Conservation (phyloP, 2,329 filamentous ascomycete species). For the Periconia macrospinosa region DNA sequence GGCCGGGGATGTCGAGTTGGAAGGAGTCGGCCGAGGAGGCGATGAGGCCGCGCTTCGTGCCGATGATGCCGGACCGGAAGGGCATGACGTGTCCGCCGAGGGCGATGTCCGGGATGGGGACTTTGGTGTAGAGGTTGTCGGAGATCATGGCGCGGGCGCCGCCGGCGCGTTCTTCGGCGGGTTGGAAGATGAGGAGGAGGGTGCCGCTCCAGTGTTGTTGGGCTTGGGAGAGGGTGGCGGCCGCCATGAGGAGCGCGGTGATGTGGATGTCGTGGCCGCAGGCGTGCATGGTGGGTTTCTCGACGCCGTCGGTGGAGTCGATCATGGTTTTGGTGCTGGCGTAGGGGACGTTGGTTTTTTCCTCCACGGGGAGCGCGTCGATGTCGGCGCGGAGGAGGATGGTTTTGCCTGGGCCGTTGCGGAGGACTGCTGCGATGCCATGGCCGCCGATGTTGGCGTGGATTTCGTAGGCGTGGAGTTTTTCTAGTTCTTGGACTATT, state of each 20-base stretch:
- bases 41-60: conserved; percentile 46
- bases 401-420: conserved; percentile 58
- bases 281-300: conserved; percentile 66
- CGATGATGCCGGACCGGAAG: conserved; percentile 43
- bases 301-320: conserved; percentile 48
- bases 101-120: conserved; percentile 59
- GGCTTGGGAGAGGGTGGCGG: conserved; percentile 52
- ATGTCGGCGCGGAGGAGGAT: conserved; percentile 65
- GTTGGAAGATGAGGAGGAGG: conserved; percentile 67
- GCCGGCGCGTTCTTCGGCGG: conserved; percentile 64
- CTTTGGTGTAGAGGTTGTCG: conserved; percentile 58
- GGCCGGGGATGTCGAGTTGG: conserved; percentile 60
- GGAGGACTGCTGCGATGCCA: conserved; percentile 59
- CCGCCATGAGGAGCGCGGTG: conserved; percentile 58
- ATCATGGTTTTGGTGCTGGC: conserved; percentile 46
- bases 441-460: conserved; percentile 59
- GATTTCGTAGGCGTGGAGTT: conserved; percentile 47
- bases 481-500: conserved; percentile 30
- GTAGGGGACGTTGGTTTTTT: conserved; percentile 59
- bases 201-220: conserved; percentile 60
- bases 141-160: conserved; percentile 67
- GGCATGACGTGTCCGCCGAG: conserved; percentile 62
- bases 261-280: conserved; percentile 69
- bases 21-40: conserved; percentile 38
- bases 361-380: conserved; percentile 62